These are phyloP conservation scores for Podaxis rugospora DNA, from an alignment of 768 basidiomycete species.

Conservation along the genomic window DNA sequence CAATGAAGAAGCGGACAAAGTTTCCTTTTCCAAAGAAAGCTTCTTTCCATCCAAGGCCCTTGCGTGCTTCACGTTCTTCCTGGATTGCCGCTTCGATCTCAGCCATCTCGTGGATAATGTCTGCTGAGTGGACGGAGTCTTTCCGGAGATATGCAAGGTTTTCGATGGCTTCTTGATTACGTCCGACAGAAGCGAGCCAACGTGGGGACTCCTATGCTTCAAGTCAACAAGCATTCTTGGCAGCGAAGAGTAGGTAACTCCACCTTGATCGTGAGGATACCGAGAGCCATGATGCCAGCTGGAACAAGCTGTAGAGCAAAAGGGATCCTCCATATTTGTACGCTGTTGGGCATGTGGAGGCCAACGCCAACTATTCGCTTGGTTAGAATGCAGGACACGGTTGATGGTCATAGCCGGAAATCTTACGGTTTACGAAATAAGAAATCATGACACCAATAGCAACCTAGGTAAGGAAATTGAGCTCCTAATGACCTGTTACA, in stretches of 20 bases:
- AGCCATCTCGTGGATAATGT: conserved; percentile 56
- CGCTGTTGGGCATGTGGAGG: conserved; percentile 41
- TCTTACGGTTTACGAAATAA: conserved; percentile 74
- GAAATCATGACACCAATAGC: conserved; percentile 83
- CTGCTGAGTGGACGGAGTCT: conserved; percentile 34
- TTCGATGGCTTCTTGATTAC: conserved; percentile 43
- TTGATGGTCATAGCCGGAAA: conserved; percentile 11
- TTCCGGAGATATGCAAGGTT: conserved; percentile 66
- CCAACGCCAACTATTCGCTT: conserved; percentile 50
- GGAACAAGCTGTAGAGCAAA: conserved; percentile 76
- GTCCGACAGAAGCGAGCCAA: conserved; percentile 66
- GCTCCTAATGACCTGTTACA: background rate
- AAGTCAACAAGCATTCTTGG: background rate
- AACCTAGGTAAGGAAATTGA: conserved; percentile 28
- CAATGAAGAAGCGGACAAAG: conserved; percentile 79
- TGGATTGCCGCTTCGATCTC: conserved; percentile 80
- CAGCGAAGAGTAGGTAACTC: background rate
- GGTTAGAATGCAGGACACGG: background rate
- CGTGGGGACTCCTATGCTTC: conserved; percentile 62
- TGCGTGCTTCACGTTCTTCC: conserved; percentile 65
- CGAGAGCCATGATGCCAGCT: conserved; percentile 64
- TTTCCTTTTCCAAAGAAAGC: conserved; percentile 83
- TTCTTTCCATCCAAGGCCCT: conserved; percentile 62
- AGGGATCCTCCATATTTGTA: conserved; percentile 63
- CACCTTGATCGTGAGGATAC: conserved; percentile 63